A percentile compares a stretch with the other conserved stretches of the same genome.
phyloP scores from a whole-genome alignment of 148 eudicot species.

The Pouteria glomerata region DNA sequence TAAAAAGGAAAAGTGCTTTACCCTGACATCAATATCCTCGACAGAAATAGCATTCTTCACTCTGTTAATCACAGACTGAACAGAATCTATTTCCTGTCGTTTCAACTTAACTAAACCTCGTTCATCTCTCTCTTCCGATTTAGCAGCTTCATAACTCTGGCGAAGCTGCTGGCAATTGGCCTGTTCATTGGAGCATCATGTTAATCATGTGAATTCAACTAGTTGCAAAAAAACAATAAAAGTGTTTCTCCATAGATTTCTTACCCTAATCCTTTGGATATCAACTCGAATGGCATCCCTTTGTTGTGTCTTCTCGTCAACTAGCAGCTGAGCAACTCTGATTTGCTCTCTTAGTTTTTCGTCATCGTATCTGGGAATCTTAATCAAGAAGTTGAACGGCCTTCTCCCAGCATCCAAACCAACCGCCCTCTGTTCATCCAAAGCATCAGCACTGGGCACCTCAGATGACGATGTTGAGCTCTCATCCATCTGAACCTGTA shows the following conservation, averaged over 20 bases:
- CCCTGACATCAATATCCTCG: conserved; percentile 64
- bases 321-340: conserved; percentile 38
- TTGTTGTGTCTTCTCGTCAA: conserved; percentile 51
- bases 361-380: conserved; percentile 69
- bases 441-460: conserved; percentile 27
- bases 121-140: conserved; percentile 53
- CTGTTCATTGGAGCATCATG: conserved; percentile 36
- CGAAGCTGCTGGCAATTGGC: conserved; percentile 30
- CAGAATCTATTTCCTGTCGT: conserved; percentile 66
- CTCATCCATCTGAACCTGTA: background rate
- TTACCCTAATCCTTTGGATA: conserved; percentile 48
- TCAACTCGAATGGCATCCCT: conserved; percentile 60
- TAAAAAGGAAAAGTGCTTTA: conserved; percentile 22
- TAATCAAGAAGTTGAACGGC: conserved; percentile 72
- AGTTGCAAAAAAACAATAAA: background rate
- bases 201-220: conserved; percentile 4
- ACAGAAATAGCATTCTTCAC: conserved; percentile 75
- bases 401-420: conserved; percentile 32
- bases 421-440: conserved; percentile 27
- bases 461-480: conserved; percentile 14
- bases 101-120: conserved; percentile 46
- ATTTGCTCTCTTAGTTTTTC: conserved; percentile 55
- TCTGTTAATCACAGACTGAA: conserved; percentile 52
- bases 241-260: conserved; percentile 7
- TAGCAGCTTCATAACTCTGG: conserved; percentile 39